Evolutionary conservation across 768 basidiomycete genomes (phyloP).

Genomic region (Boletellus ananas): DNA sequence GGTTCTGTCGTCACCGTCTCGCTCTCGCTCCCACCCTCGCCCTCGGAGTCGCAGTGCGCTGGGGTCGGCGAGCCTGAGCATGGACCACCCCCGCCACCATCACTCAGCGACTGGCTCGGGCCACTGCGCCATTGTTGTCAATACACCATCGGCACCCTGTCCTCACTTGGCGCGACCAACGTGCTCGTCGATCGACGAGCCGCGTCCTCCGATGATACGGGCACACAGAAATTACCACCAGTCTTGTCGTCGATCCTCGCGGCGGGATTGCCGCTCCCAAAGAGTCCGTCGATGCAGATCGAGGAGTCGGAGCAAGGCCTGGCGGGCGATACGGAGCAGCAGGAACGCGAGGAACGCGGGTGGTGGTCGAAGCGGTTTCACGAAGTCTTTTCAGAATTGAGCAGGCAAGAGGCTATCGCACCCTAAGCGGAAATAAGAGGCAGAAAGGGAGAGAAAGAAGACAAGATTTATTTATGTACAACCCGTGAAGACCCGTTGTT

Average conservation of each 20-base stretch:
- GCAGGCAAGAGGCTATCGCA: conserved; percentile 21
- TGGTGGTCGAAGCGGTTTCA: conserved; percentile 74
- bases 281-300: conserved; percentile 67
- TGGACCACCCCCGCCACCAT: no score
- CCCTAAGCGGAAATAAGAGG: no score
- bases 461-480: no score
- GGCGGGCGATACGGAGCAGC: conserved; percentile 28
- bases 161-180: conserved; percentile 28
- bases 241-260: conserved; percentile 37
- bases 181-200: conserved; percentile 28
- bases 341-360: conserved; percentile 64
- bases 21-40: conserved; percentile 31
- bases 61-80: neutral
- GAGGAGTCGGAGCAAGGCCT: conserved; percentile 31
- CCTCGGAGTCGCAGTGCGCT: conserved; percentile 10
- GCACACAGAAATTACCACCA: conserved; percentile 28
- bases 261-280: conserved; percentile 57
- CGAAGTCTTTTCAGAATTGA: conserved; percentile 56
- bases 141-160: conserved; percentile 43
- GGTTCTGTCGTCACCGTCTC: conserved; percentile 34
- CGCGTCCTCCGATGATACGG: conserved; percentile 18
- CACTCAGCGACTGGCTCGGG: conserved; percentile 38
- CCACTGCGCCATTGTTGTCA: conserved; percentile 53
- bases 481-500: no score
- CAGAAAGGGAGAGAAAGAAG: neutral